Conservation (phyloP, 148 eudicot genomes). For the Rhododendron henanense region DNA sequence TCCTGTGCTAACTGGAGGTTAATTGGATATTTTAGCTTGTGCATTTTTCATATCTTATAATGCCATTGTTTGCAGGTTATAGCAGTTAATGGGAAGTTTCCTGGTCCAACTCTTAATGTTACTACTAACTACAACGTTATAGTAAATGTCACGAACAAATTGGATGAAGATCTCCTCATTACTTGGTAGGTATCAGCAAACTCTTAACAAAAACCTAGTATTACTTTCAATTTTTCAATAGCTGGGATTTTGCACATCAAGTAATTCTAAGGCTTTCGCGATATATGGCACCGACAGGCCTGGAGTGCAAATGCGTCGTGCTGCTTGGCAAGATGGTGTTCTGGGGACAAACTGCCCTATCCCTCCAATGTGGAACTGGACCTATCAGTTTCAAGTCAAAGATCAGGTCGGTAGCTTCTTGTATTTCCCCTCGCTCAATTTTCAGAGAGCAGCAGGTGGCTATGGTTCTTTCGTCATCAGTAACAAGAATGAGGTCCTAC, state of each 20-base stretch:
- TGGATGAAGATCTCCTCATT: conserved; percentile 4
- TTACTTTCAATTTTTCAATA: not conserved
- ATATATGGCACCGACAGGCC: not conserved
- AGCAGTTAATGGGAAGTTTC: conserved; percentile 3
- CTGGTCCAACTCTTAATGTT: not conserved
- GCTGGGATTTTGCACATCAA: not conserved
- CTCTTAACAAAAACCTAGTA: not conserved
- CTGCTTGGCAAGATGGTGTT: conserved; percentile 15
- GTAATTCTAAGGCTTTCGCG: not conserved
- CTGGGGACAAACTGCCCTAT: conserved; percentile 13
- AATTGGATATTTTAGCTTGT: not conserved
- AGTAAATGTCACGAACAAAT: not conserved
- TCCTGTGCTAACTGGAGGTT: not conserved
- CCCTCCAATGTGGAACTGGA: conserved; percentile 11
- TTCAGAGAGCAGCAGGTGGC: conserved; percentile 3
- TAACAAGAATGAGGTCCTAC: not conserved
- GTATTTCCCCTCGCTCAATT: conserved; percentile 10
- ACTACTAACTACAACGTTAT: not conserved
- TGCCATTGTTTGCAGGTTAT: not conserved
- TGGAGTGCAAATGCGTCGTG: conserved; percentile 1
- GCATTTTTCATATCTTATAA: not conserved
- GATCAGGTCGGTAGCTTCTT: conserved; percentile 11
- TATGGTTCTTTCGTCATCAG: not conserved
- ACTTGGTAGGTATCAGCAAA: conserved; percentile 3
- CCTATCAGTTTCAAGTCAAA: conserved; percentile 9